A percentile compares a stretch with the other conserved stretches of the same genome.
Evolutionary conservation across 1,139 yeast species (phyloP).

Genomic region (Suhomyces wounanorum): DNA sequence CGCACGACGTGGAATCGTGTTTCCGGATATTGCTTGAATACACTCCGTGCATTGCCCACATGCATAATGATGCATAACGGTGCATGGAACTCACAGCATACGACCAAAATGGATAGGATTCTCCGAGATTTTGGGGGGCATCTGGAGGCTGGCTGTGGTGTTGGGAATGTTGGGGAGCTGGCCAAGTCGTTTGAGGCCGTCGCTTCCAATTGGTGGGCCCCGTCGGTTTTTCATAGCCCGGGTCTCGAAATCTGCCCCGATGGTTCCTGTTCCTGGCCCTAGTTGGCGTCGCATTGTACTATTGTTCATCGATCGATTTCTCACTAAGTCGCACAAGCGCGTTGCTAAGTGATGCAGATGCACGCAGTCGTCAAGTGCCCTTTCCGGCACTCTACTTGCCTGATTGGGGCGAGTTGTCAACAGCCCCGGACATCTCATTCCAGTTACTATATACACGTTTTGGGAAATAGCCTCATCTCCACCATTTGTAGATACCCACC

Average conservation of each 20-base stretch:
- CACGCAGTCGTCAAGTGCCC: constrained; percentile 4
- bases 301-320: constrained; percentile 1
- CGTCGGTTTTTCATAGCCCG: too few relatives aligned
- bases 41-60: background rate
- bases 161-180: too few relatives aligned
- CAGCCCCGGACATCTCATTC: background rate
- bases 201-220: too few relatives aligned
- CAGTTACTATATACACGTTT: background rate
- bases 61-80: background rate
- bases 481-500: background rate
- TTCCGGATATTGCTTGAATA: background rate
- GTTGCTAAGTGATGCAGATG: background rate
- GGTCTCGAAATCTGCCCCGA: too few relatives aligned
- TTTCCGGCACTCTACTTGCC: constrained; percentile 4
- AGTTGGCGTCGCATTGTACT: background rate
- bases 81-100: background rate
- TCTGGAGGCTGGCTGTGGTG: background rate
- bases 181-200: too few relatives aligned
- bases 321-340: constrained; percentile 1
- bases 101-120: background rate
- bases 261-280: background rate
- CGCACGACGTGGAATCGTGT: constrained; percentile 1
- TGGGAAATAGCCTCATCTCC: background rate
- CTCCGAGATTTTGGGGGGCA: background rate
- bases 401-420: constrained; percentile 1